Evolutionary conservation across 768 basidiomycete species (phyloP).

Genomic region (Rhizopogon salebrosus): DNA sequence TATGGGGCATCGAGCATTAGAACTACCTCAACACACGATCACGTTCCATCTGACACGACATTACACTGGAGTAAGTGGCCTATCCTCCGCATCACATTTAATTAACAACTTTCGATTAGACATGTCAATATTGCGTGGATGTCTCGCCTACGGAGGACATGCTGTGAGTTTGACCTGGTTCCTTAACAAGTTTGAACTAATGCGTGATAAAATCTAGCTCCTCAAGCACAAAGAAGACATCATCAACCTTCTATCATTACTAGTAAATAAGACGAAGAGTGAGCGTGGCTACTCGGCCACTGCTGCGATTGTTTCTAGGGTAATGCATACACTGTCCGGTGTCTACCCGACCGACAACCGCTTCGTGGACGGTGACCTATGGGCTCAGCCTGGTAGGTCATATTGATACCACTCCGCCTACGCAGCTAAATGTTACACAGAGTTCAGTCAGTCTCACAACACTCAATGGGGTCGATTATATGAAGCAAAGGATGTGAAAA

Average conservation of each 20-base stretch:
- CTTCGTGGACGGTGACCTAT: constrained; percentile 79
- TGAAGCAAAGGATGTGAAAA: constrained; percentile 69
- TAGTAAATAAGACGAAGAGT: constrained; percentile 77
- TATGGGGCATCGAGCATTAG: constrained; percentile 86
- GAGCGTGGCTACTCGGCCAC: constrained; percentile 86
- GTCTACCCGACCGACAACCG: constrained; percentile 75
- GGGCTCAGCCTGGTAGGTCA: constrained; percentile 65
- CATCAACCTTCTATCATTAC: constrained; percentile 52
- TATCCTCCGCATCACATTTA: not conserved
- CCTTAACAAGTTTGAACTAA: not conserved
- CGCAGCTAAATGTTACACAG: constrained; percentile 27
- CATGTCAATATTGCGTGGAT: constrained; percentile 77
- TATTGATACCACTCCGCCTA: constrained; percentile 5
- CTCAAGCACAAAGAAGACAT: constrained; percentile 65
- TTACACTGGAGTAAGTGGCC: constrained; percentile 81
- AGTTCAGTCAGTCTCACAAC: constrained; percentile 58
- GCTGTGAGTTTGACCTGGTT: constrained; percentile 36
- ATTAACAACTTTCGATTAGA: constrained; percentile 36
- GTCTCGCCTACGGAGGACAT: constrained; percentile 68
- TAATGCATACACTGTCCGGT: constrained; percentile 69
- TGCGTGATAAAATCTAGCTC: constrained; percentile 38
- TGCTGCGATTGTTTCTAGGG: constrained; percentile 70
- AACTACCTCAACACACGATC: constrained; percentile 70
- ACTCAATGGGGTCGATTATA: constrained; percentile 78
- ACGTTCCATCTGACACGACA: constrained; percentile 80